Evolutionary conservation across 139 green algal species (phyloP).

Genomic region (Chlamydomonas eustigma): DNA sequence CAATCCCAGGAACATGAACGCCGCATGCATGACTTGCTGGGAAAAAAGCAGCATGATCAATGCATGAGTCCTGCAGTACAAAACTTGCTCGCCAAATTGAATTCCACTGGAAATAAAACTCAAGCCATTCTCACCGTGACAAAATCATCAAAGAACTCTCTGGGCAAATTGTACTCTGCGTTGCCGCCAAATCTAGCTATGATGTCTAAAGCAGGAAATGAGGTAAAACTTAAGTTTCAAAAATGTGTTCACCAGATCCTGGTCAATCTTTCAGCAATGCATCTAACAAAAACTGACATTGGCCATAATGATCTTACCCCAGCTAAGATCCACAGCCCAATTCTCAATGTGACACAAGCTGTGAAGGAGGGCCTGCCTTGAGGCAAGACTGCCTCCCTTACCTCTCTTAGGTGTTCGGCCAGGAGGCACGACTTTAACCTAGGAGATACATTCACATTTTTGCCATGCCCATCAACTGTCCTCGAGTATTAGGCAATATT

Average conservation of each 20-base stretch:
- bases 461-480: too few relatives aligned
- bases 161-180: slow-evolving; percentile 46
- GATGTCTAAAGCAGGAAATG: slow-evolving; percentile 32
- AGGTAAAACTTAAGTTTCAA: too few relatives aligned
- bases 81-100: too few relatives aligned
- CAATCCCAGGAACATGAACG: too few relatives aligned
- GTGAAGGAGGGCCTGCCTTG: slow-evolving; percentile 53
- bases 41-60: too few relatives aligned
- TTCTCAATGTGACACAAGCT: slow-evolving; percentile 49
- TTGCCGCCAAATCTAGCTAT: slow-evolving; percentile 72
- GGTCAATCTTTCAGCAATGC: too few relatives aligned
- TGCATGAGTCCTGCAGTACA: too few relatives aligned
- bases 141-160: slow-evolving; percentile 78
- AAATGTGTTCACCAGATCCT: too few relatives aligned
- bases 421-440: slow-evolving; percentile 19
- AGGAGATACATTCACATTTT: slow-evolving; percentile 11
- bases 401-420: neutral
- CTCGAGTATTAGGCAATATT: too few relatives aligned
- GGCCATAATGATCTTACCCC: slow-evolving; percentile 50
- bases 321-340: slow-evolving; percentile 81
- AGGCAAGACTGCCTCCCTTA: slow-evolving; percentile 18
- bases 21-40: too few relatives aligned
- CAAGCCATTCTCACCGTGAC: slow-evolving; percentile 37
- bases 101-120: too few relatives aligned
- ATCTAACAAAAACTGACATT: too few relatives aligned